Base-by-base conservation (phyloP, 2,329 filamentous ascomycete genomes). In the Biscogniauxia sp. region DNA sequence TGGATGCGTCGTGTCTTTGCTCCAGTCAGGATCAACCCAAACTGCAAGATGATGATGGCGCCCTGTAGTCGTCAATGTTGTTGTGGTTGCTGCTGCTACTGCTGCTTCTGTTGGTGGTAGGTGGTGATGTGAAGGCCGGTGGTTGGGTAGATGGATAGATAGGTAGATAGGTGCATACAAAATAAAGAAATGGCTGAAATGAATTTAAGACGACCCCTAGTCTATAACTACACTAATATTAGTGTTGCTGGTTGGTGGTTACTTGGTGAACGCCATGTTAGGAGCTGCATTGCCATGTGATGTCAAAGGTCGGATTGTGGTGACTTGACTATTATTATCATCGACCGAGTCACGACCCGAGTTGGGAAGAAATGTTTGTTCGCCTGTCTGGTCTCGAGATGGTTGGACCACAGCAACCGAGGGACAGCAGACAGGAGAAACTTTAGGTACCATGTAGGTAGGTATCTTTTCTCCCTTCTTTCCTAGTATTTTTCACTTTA, bases 251-350 rank as follows among this genome's bases (percentile, higher is more conserved):
- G 2, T 32, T 32, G 28, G 4, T 32, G 17, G 37, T n/a, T 45
- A 45, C 37, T 45, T 45, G 37, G 37, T 45, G 13, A 45, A 45
- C 13, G 37, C 37, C 5, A 11, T 45, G 37, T 45, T 45, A 51
- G 19, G 50, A 7, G 9, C 17, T 9, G 20, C 5, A 51, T 51
- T 51, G 50, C 50, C 50, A 51, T 51, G 37, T 45, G 37, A 45
- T 45, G 37, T 45, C 37, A 45, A 45, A 20, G 28, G 2, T 37
- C 17, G 9, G 23, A 20, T 25, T 26, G 25, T 53, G 52, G 54
- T 45, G 20, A 15, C 32, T 20, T 56, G 41, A 50, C 37, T 51
- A 56, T 56, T 56, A 56, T 56, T 56, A 49, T 51, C 54, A 56
- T 56, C 54, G 54, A 56, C 54, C 45, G 20, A 26, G 20, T 15